Conservation (phyloP, 257 asterid species). For the Solanum ahanhuiri region DNA sequence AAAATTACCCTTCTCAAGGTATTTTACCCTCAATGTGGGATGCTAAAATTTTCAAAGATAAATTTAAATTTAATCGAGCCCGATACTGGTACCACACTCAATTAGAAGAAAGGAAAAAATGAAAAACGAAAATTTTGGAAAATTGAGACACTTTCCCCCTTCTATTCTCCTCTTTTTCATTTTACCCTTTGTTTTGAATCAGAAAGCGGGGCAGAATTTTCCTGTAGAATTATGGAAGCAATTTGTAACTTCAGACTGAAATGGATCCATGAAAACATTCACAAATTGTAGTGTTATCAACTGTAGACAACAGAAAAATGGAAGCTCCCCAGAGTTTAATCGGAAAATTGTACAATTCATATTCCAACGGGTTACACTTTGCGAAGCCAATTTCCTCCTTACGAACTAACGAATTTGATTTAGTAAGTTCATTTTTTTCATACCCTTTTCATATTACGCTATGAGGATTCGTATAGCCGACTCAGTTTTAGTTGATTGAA, state of each 20-base stretch:
- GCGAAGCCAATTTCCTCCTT: conserved; percentile 47
- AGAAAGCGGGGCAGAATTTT: not conserved
- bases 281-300: not conserved
- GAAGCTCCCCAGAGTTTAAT: conserved; percentile 50
- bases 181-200: not conserved
- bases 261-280: not conserved
- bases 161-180: not conserved
- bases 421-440: conserved; percentile 33
- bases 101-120: not conserved
- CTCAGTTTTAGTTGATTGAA: not conserved
- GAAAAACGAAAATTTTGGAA: not conserved
- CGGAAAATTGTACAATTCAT: conserved; percentile 35
- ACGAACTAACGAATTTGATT: conserved; percentile 63
- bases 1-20: too few relatives aligned
- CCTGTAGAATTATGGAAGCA: not conserved
- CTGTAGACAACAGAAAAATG: conserved; percentile 21
- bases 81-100: not conserved
- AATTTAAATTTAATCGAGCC: not conserved
- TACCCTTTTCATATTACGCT: not conserved
- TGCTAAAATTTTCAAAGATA: not conserved
- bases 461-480: not conserved
- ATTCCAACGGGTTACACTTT: conserved; percentile 57
- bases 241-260: not conserved
- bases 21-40: not conserved
- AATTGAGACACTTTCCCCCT: not conserved